phyloP scores from a whole-genome alignment of 768 basidiomycete genomes.

The Suillus americanus region DNA sequence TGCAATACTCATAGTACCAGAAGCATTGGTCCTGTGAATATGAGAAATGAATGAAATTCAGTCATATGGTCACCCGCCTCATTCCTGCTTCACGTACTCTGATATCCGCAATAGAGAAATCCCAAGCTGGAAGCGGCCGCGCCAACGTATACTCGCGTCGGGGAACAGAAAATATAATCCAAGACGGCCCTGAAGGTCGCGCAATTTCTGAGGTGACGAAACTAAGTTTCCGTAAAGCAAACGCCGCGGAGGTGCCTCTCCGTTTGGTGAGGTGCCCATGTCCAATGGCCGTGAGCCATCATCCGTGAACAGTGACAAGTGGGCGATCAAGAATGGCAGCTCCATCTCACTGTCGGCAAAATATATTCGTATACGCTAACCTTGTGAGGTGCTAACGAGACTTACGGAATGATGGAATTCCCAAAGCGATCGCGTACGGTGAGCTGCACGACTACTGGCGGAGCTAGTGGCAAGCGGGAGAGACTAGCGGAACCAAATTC shows the following conservation, averaged over 20 bases:
- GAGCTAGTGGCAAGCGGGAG: slow-evolving; percentile 80
- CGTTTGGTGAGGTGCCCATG: slow-evolving; percentile 52
- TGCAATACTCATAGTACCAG: slow-evolving; percentile 49
- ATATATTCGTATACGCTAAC: slow-evolving; percentile 20
- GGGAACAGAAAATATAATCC: slow-evolving; percentile 91
- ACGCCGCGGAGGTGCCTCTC: slow-evolving; percentile 47
- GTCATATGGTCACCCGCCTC: slow-evolving; percentile 11
- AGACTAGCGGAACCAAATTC: slow-evolving; percentile 75
- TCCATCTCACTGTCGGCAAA: slow-evolving; percentile 68
- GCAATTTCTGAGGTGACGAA: slow-evolving; percentile 74
- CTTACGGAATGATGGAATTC: slow-evolving; percentile 77
- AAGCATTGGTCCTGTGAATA: slow-evolving; percentile 44
- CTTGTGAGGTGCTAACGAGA: slow-evolving; percentile 27
- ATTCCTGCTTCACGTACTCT: slow-evolving; percentile 50
- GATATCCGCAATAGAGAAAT: slow-evolving; percentile 73
- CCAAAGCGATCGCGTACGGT: slow-evolving; percentile 72
- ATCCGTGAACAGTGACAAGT: slow-evolving; percentile 71
- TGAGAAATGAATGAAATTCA: slow-evolving; percentile 18
- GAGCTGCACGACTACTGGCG: slow-evolving; percentile 80
- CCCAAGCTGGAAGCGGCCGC: slow-evolving; percentile 74
- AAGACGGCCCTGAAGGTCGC: slow-evolving; percentile 75
- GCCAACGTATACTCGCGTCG: slow-evolving; percentile 82
- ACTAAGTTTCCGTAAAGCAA: slow-evolving; percentile 86
- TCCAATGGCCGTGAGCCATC: slow-evolving; percentile 67
- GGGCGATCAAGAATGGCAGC: slow-evolving; percentile 84